Percentiles rank a stretch among this genome's conserved stretches.
phyloP scores from a whole-genome alignment of 805 yeast genomes.

The Torulaspora maleeae region DNA sequence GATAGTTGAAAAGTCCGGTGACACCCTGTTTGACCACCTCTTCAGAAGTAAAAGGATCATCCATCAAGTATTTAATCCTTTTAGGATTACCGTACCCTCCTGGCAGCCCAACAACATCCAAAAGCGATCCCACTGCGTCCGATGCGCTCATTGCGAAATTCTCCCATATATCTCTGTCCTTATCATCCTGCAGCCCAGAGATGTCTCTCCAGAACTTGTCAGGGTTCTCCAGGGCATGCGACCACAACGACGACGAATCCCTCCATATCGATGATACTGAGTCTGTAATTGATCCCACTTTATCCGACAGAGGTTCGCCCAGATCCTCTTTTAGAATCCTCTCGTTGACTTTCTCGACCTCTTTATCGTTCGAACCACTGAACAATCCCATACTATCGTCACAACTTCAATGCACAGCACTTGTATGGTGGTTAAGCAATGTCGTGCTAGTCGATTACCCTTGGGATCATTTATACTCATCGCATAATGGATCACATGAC shows the following conservation, averaged over 20 bases:
- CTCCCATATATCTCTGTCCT: conserved; percentile 18
- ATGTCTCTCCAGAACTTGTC: conserved; percentile 11
- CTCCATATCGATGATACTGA: conserved; percentile 17
- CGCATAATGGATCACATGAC: neutral
- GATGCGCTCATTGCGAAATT: conserved; percentile 16
- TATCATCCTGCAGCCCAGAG: conserved; percentile 7
- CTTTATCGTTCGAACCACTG: conserved; percentile 15
- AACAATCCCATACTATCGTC: conserved; percentile 18
- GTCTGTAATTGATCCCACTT: conserved; percentile 14
- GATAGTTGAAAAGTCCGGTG: conserved; percentile 48
- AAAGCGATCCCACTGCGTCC: conserved; percentile 24
- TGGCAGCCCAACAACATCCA: conserved; percentile 25
- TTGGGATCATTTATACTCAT: neutral
- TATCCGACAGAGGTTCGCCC: conserved; percentile 11
- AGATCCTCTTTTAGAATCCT: conserved; percentile 11
- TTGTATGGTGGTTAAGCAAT: too few relatives aligned
- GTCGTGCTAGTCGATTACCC: too few relatives aligned
- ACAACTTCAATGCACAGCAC: too few relatives aligned
- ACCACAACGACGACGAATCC: conserved; percentile 19
- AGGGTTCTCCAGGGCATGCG: conserved; percentile 17
- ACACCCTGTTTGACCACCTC: conserved; percentile 20
- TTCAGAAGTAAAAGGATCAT: conserved; percentile 17
- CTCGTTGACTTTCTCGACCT: conserved; percentile 15
- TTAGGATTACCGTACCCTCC: conserved; percentile 23
- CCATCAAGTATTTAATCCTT: conserved; percentile 17